Percentiles rank a stretch among this genome's conserved stretches.
These are phyloP conservation scores for Phaeosphaeria sp. DNA, from an alignment of 2,329 filamentous ascomycete genomes.

Conservation along the genomic window DNA sequence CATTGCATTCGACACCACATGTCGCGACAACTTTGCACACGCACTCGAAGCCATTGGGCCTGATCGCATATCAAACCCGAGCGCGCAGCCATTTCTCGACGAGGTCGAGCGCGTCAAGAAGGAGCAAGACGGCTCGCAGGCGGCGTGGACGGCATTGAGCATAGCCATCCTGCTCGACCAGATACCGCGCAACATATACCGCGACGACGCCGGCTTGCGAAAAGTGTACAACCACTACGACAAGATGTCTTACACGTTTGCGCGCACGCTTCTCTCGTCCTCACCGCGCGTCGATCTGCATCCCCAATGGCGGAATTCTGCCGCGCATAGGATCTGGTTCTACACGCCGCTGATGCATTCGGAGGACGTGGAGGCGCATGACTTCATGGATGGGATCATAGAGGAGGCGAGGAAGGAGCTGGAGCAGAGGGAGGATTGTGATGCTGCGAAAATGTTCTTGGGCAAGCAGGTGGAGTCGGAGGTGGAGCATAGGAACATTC, in stretches of 20 bases:
- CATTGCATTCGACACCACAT: constrained; percentile 47
- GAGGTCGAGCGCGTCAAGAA: constrained; percentile 35
- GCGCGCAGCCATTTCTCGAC: constrained; percentile 46
- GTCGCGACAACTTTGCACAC: constrained; percentile 38
- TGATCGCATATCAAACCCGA: constrained; percentile 34
- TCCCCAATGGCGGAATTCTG: constrained; percentile 37
- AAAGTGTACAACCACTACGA: constrained; percentile 65
- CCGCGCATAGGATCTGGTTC: constrained; percentile 61
- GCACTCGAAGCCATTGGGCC: constrained; percentile 51
- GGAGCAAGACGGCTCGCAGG: constrained; percentile 20
- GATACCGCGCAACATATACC: constrained; percentile 67
- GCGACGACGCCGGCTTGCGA: constrained; percentile 52
- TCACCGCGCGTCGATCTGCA: constrained; percentile 38
- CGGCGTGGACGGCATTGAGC: constrained; percentile 53
- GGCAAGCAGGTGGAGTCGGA: constrained; percentile 48
- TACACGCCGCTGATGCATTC: constrained; percentile 68
- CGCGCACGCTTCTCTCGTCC: constrained; percentile 45
- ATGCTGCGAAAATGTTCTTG: constrained; percentile 36
- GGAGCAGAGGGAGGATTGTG: constrained; percentile 24
- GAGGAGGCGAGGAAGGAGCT: constrained; percentile 40
- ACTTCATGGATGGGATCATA: constrained; percentile 44
- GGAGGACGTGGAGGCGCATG: constrained; percentile 58
- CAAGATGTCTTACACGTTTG: constrained; percentile 58
- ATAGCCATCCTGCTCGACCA: constrained; percentile 68
- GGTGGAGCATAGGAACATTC: constrained; percentile 57